phyloP scores from a whole-genome alignment of 2,329 filamentous ascomycete genomes.

The Clonostachys sp. region DNA sequence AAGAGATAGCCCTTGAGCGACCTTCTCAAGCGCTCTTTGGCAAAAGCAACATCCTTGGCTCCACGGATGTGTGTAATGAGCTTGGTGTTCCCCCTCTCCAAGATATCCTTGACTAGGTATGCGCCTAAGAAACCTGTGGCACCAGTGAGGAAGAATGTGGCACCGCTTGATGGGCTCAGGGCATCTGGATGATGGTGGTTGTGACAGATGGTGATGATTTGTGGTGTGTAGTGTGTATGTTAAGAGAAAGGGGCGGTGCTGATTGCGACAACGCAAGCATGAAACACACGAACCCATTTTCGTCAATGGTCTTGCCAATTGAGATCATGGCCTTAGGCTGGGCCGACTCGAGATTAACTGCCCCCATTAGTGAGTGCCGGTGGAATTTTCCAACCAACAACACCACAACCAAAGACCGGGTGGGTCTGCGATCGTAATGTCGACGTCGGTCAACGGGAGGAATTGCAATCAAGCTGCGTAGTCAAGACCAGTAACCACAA shows the following conservation, averaged over 20 bases:
- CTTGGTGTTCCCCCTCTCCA: conserved; percentile 42
- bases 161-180: conserved; percentile 16
- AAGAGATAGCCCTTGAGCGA: conserved; percentile 74
- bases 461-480: too few species aligned
- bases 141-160: conserved; percentile 77
- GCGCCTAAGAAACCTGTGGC: conserved; percentile 76
- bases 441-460: too few species aligned
- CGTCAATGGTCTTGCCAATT: conserved; percentile 63
- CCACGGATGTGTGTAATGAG: conserved; percentile 71
- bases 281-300: conserved; percentile 7
- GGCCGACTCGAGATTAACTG: conserved; percentile 72
- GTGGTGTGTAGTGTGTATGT: too few species aligned
- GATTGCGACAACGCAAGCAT: too few species aligned
- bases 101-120: conserved; percentile 71
- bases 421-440: too few species aligned
- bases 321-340: conserved; percentile 62
- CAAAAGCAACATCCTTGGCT: conserved; percentile 51
- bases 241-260: too few species aligned
- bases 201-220: too few species aligned
- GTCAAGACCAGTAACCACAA: too few species aligned
- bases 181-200: conserved; percentile 20
- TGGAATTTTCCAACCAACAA: conserved; percentile 32
- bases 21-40: conserved; percentile 58
- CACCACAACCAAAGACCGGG: neutral
- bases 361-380: too few species aligned